These are phyloP conservation scores for Leccinum subgranulosum DNA, from an alignment of 768 basidiomycete genomes.

Conservation along the genomic window DNA sequence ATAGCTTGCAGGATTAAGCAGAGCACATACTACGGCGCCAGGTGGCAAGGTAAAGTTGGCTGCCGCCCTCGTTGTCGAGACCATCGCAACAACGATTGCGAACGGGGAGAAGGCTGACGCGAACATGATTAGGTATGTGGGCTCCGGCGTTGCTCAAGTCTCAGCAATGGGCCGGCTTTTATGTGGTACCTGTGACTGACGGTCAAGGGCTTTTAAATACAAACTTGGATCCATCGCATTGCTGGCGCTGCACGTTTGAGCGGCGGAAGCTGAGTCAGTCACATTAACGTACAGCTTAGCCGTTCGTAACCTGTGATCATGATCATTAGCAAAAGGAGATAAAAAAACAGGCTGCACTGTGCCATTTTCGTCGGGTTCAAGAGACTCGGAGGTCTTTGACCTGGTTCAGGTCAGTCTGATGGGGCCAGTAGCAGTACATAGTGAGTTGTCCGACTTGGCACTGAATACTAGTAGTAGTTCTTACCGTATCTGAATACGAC, in stretches of 20 bases:
- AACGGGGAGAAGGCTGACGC: slow-evolving; percentile 1
- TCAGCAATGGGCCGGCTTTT: neutral
- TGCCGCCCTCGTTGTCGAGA: neutral
- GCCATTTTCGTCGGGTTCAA: neutral
- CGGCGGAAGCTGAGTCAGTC: neutral
- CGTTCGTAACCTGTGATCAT: too few species aligned
- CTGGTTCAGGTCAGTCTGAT: neutral
- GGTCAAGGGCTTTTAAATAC: neutral
- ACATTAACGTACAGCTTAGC: too few species aligned
- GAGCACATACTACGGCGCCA: slow-evolving; percentile 19
- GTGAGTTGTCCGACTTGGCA: too few species aligned
- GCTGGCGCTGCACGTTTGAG: neutral
- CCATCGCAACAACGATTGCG: neutral
- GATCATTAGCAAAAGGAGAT: neutral
- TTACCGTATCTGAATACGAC: too few species aligned
- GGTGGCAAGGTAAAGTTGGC: slow-evolving; percentile 7
- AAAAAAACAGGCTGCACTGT: neutral
- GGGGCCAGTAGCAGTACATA: too few species aligned
- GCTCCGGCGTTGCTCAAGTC: neutral
- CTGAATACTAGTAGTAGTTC: too few species aligned
- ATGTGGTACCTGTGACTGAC: neutral
- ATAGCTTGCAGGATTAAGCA: neutral
- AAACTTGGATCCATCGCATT: neutral
- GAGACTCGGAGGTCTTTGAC: neutral
- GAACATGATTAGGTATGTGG: neutral